A percentile compares a stretch with the other conserved stretches of the same genome.
phyloP scores from a whole-genome alignment of 495 filamentous ascomycete species.

The Penicillium turbatum region DNA sequence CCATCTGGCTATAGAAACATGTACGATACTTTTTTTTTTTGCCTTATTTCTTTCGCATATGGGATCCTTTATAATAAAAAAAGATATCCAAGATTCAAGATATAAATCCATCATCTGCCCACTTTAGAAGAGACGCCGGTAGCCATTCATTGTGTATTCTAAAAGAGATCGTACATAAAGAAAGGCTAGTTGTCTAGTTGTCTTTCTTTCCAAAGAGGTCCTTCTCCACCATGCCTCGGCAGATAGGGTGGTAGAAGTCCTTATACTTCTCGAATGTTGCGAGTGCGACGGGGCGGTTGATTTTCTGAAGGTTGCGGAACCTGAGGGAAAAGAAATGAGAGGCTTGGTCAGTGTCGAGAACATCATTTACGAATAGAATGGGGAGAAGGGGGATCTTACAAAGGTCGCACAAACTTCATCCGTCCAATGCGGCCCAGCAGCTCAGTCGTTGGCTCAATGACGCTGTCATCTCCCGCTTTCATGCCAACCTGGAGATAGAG shows the following conservation, averaged over 20 bases:
- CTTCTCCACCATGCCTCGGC: conserved; percentile 76
- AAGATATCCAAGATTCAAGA: too few relatives aligned
- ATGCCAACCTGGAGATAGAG: conserved; percentile 76
- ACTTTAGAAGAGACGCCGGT: background rate
- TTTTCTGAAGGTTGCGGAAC: conserved; percentile 65
- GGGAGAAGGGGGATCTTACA: conserved; percentile 43
- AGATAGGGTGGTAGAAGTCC: conserved; percentile 95
- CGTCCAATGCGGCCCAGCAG: conserved; percentile 77
- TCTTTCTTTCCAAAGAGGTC: conserved; percentile 58
- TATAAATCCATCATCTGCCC: too few relatives aligned
- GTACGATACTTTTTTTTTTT: conserved; percentile 20
- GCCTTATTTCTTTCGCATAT: conserved; percentile 3
- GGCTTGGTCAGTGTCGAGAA: conserved; percentile 15
- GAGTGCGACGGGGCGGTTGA: conserved; percentile 68
- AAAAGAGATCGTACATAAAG: background rate
- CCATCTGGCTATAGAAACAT: conserved; percentile 10
- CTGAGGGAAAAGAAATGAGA: conserved; percentile 16
- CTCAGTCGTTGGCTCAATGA: conserved; percentile 65
- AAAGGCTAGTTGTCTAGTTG: conserved; percentile 2
- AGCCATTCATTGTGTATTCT: conserved; percentile 5
- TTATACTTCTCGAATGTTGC: conserved; percentile 81
- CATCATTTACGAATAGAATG: background rate
- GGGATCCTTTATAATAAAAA: background rate
- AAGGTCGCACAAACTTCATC: conserved; percentile 93
- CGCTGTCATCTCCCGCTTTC: conserved; percentile 59